Evolutionary conservation across 2,329 filamentous ascomycete genomes (phyloP), one percentile per base, ranked within the genome.

Genomic region (Fusarium subglutinans): DNA sequence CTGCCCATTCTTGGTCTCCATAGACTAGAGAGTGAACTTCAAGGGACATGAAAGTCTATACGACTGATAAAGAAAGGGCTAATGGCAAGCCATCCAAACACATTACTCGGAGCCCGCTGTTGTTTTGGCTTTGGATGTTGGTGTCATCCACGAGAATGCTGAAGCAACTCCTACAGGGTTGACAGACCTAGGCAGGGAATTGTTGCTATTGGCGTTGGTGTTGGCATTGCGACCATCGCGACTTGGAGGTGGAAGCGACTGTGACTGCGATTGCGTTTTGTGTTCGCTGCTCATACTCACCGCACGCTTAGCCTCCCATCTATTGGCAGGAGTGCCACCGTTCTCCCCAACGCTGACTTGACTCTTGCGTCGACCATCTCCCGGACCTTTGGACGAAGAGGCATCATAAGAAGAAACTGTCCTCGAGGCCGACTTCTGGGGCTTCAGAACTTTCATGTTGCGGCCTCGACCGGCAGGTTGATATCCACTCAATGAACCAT

Each of bases 131-230:
- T 86, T 82, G 57, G 79, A 80, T 24, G 82, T 74, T 45, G 87
- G 83, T 54, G 93, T 96, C 86, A 98, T 92, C 95, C 95, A 98
- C 18, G 93, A 92, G 84, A 98, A 98, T 6, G 96, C 96, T 66
- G 94, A 96, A 20, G 93, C 96, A n/a, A 94, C 94, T 14, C 96
- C 96, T 24, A 98, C 90, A 1, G 96, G 96, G 79, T 98, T 98
- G 38, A 90, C 87, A 12, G 90, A 87, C 64, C 90, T 88, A 22
- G 89, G 84, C n/a, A 85, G 79, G 24, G 83, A 78, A 47, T 84
- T 81, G 50, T 81, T 80, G 62, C 82, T 78, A 40, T 84, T 81
- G 41, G 81, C 79, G 61, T 84, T 80, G 43, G 81, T 78, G 60
- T 82, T 84, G 41, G 81, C 78, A 61, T 82, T 84, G 62, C 84